phyloP scores from a whole-genome alignment of 1,284 basidiomycete species.

The Cronartium quercuum region DNA sequence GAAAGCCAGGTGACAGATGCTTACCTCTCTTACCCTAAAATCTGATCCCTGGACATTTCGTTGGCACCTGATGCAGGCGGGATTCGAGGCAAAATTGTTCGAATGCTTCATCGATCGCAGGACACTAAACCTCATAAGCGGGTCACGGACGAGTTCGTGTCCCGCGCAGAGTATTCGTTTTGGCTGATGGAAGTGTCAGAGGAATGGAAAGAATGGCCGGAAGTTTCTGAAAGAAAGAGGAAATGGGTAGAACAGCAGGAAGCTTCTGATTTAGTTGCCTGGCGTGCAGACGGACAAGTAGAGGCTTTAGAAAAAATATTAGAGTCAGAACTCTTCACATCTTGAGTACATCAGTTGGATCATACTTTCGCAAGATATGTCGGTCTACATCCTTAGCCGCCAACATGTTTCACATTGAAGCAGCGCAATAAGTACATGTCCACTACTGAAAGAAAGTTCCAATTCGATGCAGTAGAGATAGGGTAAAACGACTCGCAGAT shows the following conservation, averaged over 20 bases:
- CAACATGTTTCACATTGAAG: no score
- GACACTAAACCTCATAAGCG: slow-evolving; percentile 12
- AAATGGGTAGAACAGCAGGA: slow-evolving; percentile 3
- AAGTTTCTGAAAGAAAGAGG: slow-evolving; percentile 3
- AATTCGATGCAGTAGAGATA: no score
- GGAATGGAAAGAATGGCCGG: slow-evolving; percentile 13
- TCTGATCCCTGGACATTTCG: neutral
- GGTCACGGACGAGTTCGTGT: neutral
- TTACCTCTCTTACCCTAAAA: neutral
- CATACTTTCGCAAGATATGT: no score
- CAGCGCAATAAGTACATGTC: no score
- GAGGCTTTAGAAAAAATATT: slow-evolving; percentile 17
- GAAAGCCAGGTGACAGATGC: no score
- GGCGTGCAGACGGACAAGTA: slow-evolving; percentile 23
- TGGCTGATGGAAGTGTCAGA: slow-evolving; percentile 14
- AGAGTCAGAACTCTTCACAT: neutral
- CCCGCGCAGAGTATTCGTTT: slow-evolving; percentile 12
- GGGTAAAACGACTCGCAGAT: no score
- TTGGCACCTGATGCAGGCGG: neutral
- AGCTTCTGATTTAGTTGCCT: slow-evolving; percentile 12
- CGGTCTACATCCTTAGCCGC: no score
- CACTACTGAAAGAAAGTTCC: no score
- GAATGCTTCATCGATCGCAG: neutral
- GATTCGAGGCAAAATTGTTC: slow-evolving; percentile 3
- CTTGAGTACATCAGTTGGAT: no score